A percentile compares a stretch with the other conserved stretches of the same genome.
Evolutionary conservation across 148 eudicot genomes (phyloP).

Genomic region (Rhododendron vialii): DNA sequence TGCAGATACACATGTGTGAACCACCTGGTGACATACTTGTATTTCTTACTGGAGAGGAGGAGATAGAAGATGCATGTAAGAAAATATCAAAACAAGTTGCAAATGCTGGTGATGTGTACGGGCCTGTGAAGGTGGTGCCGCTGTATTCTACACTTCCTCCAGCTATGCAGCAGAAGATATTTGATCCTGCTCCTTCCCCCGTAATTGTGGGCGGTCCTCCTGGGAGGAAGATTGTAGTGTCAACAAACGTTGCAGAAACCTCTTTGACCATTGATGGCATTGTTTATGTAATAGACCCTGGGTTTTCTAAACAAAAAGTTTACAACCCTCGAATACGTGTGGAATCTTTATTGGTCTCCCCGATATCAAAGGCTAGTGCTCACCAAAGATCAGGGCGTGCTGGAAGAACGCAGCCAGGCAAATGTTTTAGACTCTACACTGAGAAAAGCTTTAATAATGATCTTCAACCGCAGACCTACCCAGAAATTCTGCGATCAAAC

Average conservation of each 20-base stretch:
- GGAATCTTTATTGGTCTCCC: conserved; percentile 73
- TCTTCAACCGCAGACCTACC: conserved; percentile 86
- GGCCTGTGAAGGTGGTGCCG: conserved; percentile 28
- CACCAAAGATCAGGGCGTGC: conserved; percentile 84
- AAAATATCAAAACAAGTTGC: conserved; percentile 20
- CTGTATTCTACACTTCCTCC: conserved; percentile 33
- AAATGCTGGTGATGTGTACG: conserved; percentile 20
- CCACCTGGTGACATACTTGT: conserved; percentile 61
- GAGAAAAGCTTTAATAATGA: conserved; percentile 75
- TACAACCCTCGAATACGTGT: conserved; percentile 72
- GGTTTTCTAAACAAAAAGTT: conserved; percentile 67
- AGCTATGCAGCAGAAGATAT: conserved; percentile 31
- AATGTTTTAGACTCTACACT: conserved; percentile 67
- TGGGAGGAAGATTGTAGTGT: conserved; percentile 73
- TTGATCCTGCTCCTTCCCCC: conserved; percentile 31
- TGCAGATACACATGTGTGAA: conserved; percentile 74
- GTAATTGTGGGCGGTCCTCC: conserved; percentile 61
- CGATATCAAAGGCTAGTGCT: conserved; percentile 75
- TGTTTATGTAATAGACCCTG: conserved; percentile 69
- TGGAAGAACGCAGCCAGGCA: conserved; percentile 76
- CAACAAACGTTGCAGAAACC: conserved; percentile 73
- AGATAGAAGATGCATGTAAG: conserved; percentile 30
- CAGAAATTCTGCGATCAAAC: conserved; percentile 79
- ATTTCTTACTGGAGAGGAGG: conserved; percentile 34
- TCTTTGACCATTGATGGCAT: conserved; percentile 74